Evolutionary conservation across 169 alveolate species (phyloP).

Genomic region (Cryptosporidium ryanae): DNA sequence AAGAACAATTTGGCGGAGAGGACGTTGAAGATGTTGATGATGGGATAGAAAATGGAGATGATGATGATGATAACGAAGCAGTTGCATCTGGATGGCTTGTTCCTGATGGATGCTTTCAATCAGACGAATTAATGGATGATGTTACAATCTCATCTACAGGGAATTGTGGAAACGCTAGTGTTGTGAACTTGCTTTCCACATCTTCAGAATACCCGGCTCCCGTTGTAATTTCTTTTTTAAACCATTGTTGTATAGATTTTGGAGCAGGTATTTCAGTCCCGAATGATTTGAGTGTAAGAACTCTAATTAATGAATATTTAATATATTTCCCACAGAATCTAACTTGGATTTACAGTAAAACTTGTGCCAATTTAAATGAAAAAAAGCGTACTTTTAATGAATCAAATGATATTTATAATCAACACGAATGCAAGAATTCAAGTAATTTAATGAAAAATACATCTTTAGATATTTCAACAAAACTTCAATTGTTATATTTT

Average conservation of each 20-base stretch:
- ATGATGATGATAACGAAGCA: constrained; percentile 72
- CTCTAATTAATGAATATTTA: constrained; percentile 6
- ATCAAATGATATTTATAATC: background rate
- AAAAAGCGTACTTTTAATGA: background rate
- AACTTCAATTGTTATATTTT: constrained; percentile 31
- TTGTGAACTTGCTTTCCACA: constrained; percentile 10
- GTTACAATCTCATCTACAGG: background rate
- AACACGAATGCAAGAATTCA: background rate
- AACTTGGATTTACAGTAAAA: constrained; percentile 34
- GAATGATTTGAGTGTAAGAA: constrained; percentile 7
- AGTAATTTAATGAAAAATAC: background rate
- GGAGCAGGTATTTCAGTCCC: constrained; percentile 66
- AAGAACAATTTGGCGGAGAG: constrained; percentile 72
- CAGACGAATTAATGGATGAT: constrained; percentile 56
- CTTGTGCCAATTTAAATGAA: constrained; percentile 3
- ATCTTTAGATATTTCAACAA: constrained; percentile 6
- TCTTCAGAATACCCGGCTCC: constrained; percentile 42
- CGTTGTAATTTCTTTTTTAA: constrained; percentile 39
- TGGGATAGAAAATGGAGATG: constrained; percentile 24
- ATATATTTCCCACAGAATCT: constrained; percentile 26
- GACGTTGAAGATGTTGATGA: constrained; percentile 67
- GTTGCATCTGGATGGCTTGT: constrained; percentile 73
- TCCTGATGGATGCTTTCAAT: constrained; percentile 69
- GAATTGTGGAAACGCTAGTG: background rate
- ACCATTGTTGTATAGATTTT: constrained; percentile 41